These are phyloP conservation scores for Starmerella apis DNA, from an alignment of 805 yeast genomes.

Conservation along the genomic window DNA sequence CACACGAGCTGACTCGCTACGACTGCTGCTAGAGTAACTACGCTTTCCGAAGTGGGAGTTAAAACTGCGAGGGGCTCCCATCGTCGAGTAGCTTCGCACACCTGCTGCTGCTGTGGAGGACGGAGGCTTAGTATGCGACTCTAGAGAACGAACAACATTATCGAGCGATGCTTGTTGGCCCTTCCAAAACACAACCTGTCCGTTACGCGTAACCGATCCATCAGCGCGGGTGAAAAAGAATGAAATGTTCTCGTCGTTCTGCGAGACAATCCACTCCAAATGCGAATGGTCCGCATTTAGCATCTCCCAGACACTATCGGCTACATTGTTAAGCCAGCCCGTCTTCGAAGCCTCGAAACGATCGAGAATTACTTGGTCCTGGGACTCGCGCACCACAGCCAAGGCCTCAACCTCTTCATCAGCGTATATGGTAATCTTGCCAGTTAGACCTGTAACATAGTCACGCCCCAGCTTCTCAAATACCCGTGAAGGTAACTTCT, in stretches of 20 bases:
- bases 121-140: neutral
- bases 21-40: constrained; percentile 4
- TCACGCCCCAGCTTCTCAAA: constrained; percentile 70
- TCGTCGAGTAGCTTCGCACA: constrained; percentile 9
- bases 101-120: neutral
- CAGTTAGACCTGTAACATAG: constrained; percentile 67
- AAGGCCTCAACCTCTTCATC: constrained; percentile 94
- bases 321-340: constrained; percentile 96
- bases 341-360: constrained; percentile 76
- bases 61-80: neutral
- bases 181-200: constrained; percentile 88
- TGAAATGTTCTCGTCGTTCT: constrained; percentile 78
- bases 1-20: constrained; percentile 53
- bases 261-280: constrained; percentile 81
- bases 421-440: constrained; percentile 50
- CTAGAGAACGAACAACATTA: constrained; percentile 28
- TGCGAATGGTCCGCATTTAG: constrained; percentile 61
- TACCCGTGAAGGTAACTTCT: constrained; percentile 45
- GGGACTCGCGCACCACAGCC: constrained; percentile 61
- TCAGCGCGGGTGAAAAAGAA: constrained; percentile 91
- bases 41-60: constrained; percentile 24
- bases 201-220: constrained; percentile 85
- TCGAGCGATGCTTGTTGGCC: constrained; percentile 60
- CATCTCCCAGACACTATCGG: constrained; percentile 84
- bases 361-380: constrained; percentile 57